Evolutionary conservation across 768 basidiomycete species (phyloP).

Genomic region (Boletus vermiculosoides): DNA sequence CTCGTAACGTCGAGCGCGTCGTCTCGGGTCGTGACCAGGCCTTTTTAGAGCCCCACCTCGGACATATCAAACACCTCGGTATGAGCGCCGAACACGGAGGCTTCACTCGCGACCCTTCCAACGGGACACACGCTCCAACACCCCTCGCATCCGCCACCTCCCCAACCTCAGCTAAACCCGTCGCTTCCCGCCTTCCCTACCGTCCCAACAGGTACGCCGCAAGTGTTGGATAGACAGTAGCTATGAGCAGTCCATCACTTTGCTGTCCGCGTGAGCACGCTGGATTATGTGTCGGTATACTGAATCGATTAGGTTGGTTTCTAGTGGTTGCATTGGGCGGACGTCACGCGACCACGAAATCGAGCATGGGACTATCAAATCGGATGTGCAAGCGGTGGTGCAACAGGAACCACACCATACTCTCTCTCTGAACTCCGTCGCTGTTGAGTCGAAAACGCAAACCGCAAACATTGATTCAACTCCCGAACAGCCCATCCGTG

Average conservation of each 20-base stretch:
- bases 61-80: constrained; percentile 77
- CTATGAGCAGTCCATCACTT: neutral
- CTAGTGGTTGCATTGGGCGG: neutral
- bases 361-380: neutral
- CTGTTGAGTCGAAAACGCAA: neutral
- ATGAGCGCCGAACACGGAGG: constrained; percentile 97
- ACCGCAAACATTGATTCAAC: neutral
- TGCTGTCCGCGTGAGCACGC: constrained; percentile 2
- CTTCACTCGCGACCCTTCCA: constrained; percentile 77
- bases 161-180: constrained; percentile 19
- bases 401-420: neutral
- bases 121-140: constrained; percentile 15
- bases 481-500: neutral
- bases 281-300: too few relatives aligned
- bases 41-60: constrained; percentile 91
- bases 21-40: constrained; percentile 94
- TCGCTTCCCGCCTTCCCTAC: constrained; percentile 61
- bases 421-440: neutral
- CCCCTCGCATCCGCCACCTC: constrained; percentile 10
- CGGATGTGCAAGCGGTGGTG: neutral
- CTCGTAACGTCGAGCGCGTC: constrained; percentile 91
- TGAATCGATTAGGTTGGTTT: neutral
- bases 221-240: constrained; percentile 33
- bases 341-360: neutral
- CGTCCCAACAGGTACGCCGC: constrained; percentile 60